phyloP scores from a whole-genome alignment of 495 filamentous ascomycete genomes.

The Lindgomyces ingoldianus region DNA sequence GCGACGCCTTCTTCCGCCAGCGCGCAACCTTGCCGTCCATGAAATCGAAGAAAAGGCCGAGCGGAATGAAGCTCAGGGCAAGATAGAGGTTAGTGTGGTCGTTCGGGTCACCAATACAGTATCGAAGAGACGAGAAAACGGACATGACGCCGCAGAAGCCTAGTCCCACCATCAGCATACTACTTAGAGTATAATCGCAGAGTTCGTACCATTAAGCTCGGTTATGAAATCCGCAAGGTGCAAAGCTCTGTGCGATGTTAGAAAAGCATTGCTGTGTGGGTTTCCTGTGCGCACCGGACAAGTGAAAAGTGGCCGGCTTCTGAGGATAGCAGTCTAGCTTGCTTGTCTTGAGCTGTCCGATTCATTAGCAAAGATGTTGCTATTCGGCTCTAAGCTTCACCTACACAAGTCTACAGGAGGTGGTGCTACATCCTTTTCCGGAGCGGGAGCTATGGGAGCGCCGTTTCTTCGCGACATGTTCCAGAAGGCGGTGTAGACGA shows the following conservation, averaged over 20 bases:
- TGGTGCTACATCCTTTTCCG: slow-evolving; percentile 23
- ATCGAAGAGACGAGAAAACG: slow-evolving; percentile 92
- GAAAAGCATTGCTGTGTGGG: neutral
- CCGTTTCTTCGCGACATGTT: slow-evolving; percentile 43
- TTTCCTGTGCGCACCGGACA: slow-evolving; percentile 48
- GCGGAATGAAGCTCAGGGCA: slow-evolving; percentile 85
- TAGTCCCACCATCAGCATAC: slow-evolving; percentile 43
- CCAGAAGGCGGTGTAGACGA: neutral
- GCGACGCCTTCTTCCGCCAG: slow-evolving; percentile 90
- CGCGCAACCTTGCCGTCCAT: slow-evolving; percentile 96
- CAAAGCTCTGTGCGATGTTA: slow-evolving; percentile 54
- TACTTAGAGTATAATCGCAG: neutral
- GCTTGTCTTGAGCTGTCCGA: slow-evolving; percentile 64
- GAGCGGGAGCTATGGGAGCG: slow-evolving; percentile 32
- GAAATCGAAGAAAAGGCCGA: slow-evolving; percentile 97
- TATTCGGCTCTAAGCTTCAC: neutral
- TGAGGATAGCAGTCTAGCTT: slow-evolving; percentile 76
- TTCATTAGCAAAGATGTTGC: neutral
- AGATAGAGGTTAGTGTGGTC: slow-evolving; percentile 69
- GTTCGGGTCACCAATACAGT: slow-evolving; percentile 70
- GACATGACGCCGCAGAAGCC: slow-evolving; percentile 88
- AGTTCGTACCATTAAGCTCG: slow-evolving; percentile 77
- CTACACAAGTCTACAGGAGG: slow-evolving; percentile 20
- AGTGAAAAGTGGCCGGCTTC: slow-evolving; percentile 79
- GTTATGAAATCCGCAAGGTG: slow-evolving; percentile 96